Evolutionary conservation across 2,329 filamentous ascomycete species (phyloP), one percentile per base, ranked within the genome.

Genomic region (Nemania sp.): DNA sequence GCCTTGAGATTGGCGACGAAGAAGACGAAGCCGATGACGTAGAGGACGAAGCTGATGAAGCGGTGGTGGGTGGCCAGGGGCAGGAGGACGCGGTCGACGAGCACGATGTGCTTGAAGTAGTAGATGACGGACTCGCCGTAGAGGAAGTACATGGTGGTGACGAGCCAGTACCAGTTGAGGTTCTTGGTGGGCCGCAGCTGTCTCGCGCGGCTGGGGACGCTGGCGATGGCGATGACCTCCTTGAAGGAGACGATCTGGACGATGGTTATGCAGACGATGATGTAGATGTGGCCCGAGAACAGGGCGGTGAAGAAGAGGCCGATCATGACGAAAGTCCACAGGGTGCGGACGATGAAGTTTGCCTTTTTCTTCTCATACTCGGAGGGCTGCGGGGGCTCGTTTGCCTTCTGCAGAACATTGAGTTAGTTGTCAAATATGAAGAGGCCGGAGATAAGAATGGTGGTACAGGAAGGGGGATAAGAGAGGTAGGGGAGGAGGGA

Each of bases 71-170:
- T 98, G 56, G 95, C 93, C 74, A 99, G 87, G 9, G 95, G 95
- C 59, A 97, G 81, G 63, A 99, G 82, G 47, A 98, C 90, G 76
- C 90, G 91, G 78, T 99, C 95, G 47, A 99, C 93, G 60, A 99
- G 81, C 45, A 99, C 88, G 68, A 99, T 94, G 75, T 99, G 95
- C 83, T 99, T 99, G 80, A 99, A 99, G 79, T 99, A 99, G 81
- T 99, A 99, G 72, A 99, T 97, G 73, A 99, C 94, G 71, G 92
- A 97, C 79, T 99, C 95, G 73, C 95, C 95, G 74, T 99, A 99
- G 52, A 99, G 83, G 71, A 97, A 99, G 82, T 99, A 99, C 94
- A 99, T 98, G 68, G 94, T 97, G 25, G 91, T 92, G n/a, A 92
- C 95, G 55, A 99, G 84, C 81, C 96, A 99, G 78, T 99, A 99